Conservation (phyloP, 495 filamentous ascomycete genomes). For the Amniculicola lignicola region DNA sequence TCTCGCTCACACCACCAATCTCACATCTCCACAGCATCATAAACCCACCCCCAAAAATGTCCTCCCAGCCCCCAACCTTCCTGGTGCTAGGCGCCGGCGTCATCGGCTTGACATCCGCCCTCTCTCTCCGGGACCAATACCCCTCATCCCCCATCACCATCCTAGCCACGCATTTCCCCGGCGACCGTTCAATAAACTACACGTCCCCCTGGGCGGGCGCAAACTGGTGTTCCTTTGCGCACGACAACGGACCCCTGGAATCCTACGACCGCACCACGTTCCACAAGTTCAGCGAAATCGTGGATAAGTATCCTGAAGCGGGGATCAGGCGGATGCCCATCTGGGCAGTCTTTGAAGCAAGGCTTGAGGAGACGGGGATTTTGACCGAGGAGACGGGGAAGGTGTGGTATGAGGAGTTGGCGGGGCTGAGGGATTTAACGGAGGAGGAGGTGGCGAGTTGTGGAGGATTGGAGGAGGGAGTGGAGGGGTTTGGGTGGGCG, state of each 20-base stretch:
- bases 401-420: slow-evolving; percentile 39
- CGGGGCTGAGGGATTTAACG: slow-evolving; percentile 18
- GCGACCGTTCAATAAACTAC: slow-evolving; percentile 36
- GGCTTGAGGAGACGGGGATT: slow-evolving; percentile 33
- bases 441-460: slow-evolving; percentile 27
- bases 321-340: slow-evolving; percentile 30
- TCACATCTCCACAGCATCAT: no score
- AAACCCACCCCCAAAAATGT: no score
- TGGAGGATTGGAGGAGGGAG: no score
- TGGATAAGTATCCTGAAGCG: slow-evolving; percentile 3
- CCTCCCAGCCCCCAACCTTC: slow-evolving; percentile 15
- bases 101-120: slow-evolving; percentile 37
- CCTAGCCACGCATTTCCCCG: slow-evolving; percentile 37
- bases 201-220: slow-evolving; percentile 39
- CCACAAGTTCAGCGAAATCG: slow-evolving; percentile 35
- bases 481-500: slow-evolving; percentile 34
- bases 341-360: slow-evolving; percentile 33
- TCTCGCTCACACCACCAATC: no score
- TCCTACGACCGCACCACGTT: slow-evolving; percentile 44
- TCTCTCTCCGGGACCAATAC: slow-evolving; percentile 26
- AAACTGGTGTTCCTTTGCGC: slow-evolving; percentile 37
- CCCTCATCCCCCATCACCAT: slow-evolving; percentile 32
- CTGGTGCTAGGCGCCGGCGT: slow-evolving; percentile 37
- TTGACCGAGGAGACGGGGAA: slow-evolving; percentile 34
- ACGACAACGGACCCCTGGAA: slow-evolving; percentile 37